These are phyloP conservation scores for Leccinum variicolor DNA, from an alignment of 768 basidiomycete species.

Conservation along the genomic window DNA sequence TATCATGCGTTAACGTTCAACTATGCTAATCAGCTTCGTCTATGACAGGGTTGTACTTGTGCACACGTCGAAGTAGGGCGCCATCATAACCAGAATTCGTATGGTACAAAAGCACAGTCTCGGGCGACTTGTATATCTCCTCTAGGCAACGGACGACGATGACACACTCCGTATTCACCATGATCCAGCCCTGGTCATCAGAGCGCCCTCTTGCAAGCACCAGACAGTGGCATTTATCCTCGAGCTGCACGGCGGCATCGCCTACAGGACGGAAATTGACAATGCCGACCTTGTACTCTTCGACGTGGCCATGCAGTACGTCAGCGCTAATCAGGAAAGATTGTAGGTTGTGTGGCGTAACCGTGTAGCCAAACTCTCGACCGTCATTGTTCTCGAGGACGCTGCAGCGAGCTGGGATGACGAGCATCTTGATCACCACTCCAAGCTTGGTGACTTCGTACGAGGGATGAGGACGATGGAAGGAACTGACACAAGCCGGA, in stretches of 20 bases:
- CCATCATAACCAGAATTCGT: slow-evolving; percentile 1
- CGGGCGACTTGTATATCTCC: background rate
- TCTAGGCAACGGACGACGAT: slow-evolving; percentile 10
- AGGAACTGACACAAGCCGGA: background rate
- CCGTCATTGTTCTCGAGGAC: slow-evolving; percentile 8
- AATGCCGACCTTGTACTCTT: slow-evolving; percentile 9
- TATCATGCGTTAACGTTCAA: background rate
- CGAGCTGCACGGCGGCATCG: background rate
- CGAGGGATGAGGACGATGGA: slow-evolving; percentile 7
- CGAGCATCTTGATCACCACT: slow-evolving; percentile 8
- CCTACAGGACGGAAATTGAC: slow-evolving; percentile 4
- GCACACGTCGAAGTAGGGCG: background rate
- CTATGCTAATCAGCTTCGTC: background rate
- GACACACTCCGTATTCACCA: slow-evolving; percentile 17
- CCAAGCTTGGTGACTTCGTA: slow-evolving; percentile 16
- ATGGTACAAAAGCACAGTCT: slow-evolving; percentile 8
- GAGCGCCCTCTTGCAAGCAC: slow-evolving; percentile 4
- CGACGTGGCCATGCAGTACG: background rate
- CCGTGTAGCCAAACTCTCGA: slow-evolving; percentile 9
- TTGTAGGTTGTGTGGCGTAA: slow-evolving; percentile 4
- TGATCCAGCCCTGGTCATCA: slow-evolving; percentile 10
- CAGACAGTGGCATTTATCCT: slow-evolving; percentile 10
- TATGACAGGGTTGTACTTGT: slow-evolving; percentile 3
- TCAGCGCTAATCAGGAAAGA: slow-evolving; percentile 8
- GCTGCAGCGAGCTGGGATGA: slow-evolving; percentile 8